Base-by-base conservation (phyloP, 805 yeast genomes). In the Saccharomycopsis capsularis region DNA sequence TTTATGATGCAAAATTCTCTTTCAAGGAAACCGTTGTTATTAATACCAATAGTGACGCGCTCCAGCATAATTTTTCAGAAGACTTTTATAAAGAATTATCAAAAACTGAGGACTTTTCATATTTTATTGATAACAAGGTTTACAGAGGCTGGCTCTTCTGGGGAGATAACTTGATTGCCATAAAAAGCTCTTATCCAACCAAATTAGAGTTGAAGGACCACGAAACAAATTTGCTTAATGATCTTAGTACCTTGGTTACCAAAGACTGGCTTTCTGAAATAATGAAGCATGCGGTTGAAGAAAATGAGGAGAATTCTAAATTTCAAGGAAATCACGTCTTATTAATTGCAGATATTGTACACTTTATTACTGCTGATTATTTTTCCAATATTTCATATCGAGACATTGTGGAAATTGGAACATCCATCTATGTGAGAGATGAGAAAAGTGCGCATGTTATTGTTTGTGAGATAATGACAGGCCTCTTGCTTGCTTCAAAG, bases 401-500 rank as follows among this genome's bases (percentile, higher is more conserved):
- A 1, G 86, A 85, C 4, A 57, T 85, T 6, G 59, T 83, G 22
- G 71, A 67, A 0, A 55, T 81, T 1, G 65, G 84, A 18, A 65
- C 66, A 4, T 70, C 67, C 3, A 60, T 73, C 5, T 86, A 82
- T 58, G 75, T 76, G 13, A 69, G 73, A 25, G 81, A 79, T 50
- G 95, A 88, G 50, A 84, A 82, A 57, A 77, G 87, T 15, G 68
- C 84, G 2, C 95, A 90, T 60, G 79, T 93, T 25, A 80, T 83
- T 9, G 70, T 75, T 1, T 78, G 87, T 48, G 97, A 90, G 61
- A 61, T 86, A 1, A 65, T 81, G 25, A 73, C 81, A 16, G 95
- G 90, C 2, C 56, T 88, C 4, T 60, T 85, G 18, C 59, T 77
- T 4, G 67, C 79, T 2, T 67, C 79, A 4, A 70, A 67, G 46